Evolutionary conservation across 2,329 filamentous ascomycete genomes (phyloP).

Genomic region (Colletotrichum brevisporum): DNA sequence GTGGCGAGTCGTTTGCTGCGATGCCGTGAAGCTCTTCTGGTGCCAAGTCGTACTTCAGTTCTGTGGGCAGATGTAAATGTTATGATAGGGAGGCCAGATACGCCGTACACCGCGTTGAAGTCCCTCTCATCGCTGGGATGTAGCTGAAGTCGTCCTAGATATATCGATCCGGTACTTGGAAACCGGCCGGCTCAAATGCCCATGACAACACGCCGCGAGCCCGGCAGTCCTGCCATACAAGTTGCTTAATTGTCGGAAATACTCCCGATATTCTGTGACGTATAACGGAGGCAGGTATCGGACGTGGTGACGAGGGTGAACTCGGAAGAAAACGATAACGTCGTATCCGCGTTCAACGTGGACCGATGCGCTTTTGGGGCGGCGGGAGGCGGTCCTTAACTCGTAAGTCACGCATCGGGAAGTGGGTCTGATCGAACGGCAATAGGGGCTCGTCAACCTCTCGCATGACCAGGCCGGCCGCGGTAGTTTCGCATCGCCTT

Average conservation of each 20-base stretch:
- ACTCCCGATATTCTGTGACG: conserved; percentile 20
- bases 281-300: conserved; percentile 10
- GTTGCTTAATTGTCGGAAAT: conserved; percentile 7
- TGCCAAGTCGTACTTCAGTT: background rate
- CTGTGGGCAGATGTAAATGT: background rate
- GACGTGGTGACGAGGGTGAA: background rate
- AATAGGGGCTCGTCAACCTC: background rate
- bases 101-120: background rate
- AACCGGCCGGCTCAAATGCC: background rate
- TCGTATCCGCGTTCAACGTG: conserved; percentile 12
- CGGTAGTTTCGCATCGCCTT: conserved; percentile 26
- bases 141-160: background rate
- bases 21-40: background rate
- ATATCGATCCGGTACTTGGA: background rate
- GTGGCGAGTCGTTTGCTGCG: background rate
- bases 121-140: background rate
- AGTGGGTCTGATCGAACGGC: background rate
- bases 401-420: background rate
- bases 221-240: background rate
- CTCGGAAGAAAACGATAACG: background rate
- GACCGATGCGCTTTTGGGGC: background rate
- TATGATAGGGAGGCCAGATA: background rate
- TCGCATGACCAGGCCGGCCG: conserved; percentile 24
- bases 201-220: background rate
- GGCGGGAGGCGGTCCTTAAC: background rate